A percentile compares a stretch with the other conserved stretches of the same genome.
Evolutionary conservation across 2,329 filamentous ascomycete species (phyloP).

Genomic region (Rutstroemia sydowiana): DNA sequence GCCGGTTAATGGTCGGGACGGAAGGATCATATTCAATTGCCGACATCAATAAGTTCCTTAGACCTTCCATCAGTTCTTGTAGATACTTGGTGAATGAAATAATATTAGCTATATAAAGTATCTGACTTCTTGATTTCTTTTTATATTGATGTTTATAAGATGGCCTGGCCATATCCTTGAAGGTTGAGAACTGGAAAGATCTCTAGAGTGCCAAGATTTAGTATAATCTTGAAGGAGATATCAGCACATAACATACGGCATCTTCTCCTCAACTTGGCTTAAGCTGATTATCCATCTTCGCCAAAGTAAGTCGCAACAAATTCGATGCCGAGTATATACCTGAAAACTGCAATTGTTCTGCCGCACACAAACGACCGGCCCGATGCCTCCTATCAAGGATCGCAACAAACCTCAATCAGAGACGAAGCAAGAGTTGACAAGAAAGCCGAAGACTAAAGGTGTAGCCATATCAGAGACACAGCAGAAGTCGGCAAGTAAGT

Average conservation of each 20-base stretch:
- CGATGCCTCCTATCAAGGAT: slow-evolving; percentile 4
- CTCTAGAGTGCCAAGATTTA: slow-evolving; percentile 1
- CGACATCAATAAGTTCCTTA: too few relatives aligned
- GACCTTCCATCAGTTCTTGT: too few relatives aligned
- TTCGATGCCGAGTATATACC: neutral
- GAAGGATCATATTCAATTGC: too few relatives aligned
- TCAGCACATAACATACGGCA: neutral
- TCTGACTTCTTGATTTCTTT: neutral
- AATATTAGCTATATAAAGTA: neutral
- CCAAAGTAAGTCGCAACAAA: neutral
- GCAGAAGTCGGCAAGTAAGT: neutral
- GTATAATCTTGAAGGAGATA: neutral
- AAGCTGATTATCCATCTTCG: neutral
- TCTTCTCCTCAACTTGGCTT: neutral
- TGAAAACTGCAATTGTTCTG: neutral
- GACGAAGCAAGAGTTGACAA: too few relatives aligned
- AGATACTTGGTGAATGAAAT: neutral
- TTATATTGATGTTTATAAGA: slow-evolving; percentile 7
- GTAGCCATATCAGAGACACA: neutral
- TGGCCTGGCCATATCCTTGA: slow-evolving; percentile 31
- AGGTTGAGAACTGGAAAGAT: neutral
- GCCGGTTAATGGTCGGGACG: too few relatives aligned
- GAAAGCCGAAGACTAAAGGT: too few relatives aligned
- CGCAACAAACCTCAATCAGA: neutral
- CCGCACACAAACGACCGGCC: slow-evolving; percentile 15